Conservation (phyloP, 2,329 filamentous ascomycete genomes). For the Colletotrichum sp. region DNA sequence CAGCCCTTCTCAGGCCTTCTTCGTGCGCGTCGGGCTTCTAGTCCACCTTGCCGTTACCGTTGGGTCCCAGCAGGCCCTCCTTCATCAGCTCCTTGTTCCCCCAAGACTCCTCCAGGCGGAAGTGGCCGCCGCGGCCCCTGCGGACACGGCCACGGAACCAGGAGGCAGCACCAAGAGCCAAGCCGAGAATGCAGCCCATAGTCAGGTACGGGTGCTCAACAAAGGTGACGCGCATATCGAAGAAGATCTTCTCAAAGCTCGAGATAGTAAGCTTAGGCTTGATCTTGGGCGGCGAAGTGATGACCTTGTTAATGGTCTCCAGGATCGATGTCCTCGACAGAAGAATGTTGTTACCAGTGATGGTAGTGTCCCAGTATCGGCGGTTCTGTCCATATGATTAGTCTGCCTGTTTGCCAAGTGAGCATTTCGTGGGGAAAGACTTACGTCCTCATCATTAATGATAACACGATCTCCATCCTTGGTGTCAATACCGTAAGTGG, state of each 20-base stretch:
- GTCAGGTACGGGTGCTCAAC: conserved; percentile 65
- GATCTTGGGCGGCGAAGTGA: conserved; percentile 72
- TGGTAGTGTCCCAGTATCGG: conserved; percentile 92
- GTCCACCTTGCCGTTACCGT: conserved; percentile 56
- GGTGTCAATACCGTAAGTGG: conserved; percentile 92
- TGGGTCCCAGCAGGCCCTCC: conserved; percentile 64
- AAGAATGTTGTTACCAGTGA: conserved; percentile 87
- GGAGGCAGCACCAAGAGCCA: conserved; percentile 57
- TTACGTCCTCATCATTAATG: conserved; percentile 96
- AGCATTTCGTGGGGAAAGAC: conserved; percentile 38
- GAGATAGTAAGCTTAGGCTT: conserved; percentile 80
- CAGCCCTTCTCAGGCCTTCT: not conserved
- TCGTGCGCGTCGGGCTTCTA: conserved; percentile 27
- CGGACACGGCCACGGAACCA: conserved; percentile 62
- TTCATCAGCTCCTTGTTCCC: conserved; percentile 62
- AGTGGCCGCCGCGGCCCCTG: conserved; percentile 61
- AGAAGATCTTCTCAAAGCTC: conserved; percentile 73
- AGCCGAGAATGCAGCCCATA: conserved; percentile 60
- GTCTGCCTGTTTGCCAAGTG: not conserved
- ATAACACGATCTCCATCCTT: conserved; percentile 89
- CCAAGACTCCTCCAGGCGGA: conserved; percentile 64
- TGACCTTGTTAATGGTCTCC: conserved; percentile 79
- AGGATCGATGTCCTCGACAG: conserved; percentile 89
- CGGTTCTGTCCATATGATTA: conserved; percentile 67
- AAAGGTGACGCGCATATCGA: conserved; percentile 65